Percentiles rank a stretch among this genome's conserved stretches.
phyloP scores from a whole-genome alignment of 306 rosid species.

The Nissolia schottii region DNA sequence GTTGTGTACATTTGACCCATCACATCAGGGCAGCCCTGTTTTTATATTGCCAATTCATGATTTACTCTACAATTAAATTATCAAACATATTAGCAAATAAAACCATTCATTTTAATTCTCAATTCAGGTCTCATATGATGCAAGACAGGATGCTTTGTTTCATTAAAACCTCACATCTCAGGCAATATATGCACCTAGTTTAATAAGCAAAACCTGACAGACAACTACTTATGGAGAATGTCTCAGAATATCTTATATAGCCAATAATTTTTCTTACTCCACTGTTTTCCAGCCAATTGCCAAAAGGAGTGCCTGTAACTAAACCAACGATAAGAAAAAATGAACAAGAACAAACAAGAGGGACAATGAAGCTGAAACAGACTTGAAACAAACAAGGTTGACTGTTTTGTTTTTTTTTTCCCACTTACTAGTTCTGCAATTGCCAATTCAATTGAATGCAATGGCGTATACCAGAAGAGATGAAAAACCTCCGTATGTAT shows the following conservation, averaged over 20 bases:
- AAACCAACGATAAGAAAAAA: background rate
- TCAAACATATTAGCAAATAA: background rate
- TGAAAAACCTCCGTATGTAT: too few relatives aligned
- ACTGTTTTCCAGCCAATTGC: background rate
- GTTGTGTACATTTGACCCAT: background rate
- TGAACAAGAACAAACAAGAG: slow-evolving; percentile 4
- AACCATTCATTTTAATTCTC: background rate
- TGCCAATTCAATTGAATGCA: too few relatives aligned
- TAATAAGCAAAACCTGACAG: background rate
- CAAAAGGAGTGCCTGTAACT: background rate
- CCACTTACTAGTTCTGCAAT: too few relatives aligned
- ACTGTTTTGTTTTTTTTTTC: too few relatives aligned
- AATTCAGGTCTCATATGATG: background rate
- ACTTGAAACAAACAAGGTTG: too few relatives aligned
- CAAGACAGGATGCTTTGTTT: background rate
- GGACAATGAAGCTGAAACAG: background rate
- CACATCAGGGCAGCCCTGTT: background rate
- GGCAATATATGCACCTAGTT: background rate
- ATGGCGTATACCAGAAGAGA: too few relatives aligned
- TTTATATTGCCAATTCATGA: background rate
- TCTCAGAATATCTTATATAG: background rate
- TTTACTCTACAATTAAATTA: background rate
- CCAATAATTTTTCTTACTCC: background rate
- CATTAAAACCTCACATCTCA: background rate
- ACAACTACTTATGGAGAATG: background rate